Conservation (phyloP, 1,284 basidiomycete species). For the Cutaneotrichosporon sp. region DNA sequence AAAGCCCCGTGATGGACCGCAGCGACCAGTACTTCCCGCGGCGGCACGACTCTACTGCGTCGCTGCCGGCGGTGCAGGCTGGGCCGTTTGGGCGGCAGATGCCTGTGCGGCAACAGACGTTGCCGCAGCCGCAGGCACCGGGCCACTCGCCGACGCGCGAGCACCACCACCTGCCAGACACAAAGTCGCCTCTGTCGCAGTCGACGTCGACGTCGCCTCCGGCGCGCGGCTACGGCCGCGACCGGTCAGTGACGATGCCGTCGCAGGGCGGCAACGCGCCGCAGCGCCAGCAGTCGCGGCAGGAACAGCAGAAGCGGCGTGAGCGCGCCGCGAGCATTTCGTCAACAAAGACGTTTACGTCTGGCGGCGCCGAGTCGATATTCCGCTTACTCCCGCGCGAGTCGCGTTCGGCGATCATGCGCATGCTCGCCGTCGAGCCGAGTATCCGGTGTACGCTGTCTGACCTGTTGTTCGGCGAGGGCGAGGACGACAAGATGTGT, state of each 20-base stretch:
- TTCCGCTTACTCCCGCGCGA: constrained; percentile 95
- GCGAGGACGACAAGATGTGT: constrained; percentile 69
- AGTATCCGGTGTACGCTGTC: constrained; percentile 83
- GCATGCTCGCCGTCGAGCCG: constrained; percentile 92
- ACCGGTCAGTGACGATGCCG: constrained; percentile 15
- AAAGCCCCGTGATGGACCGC: constrained; percentile 50
- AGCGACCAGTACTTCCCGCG: constrained; percentile 65
- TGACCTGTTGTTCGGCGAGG: constrained; percentile 79
- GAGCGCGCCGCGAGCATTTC: constrained; percentile 44
- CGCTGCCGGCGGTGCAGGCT: constrained; percentile 41
- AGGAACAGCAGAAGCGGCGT: constrained; percentile 36
- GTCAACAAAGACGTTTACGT: constrained; percentile 60
- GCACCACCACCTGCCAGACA: background rate
- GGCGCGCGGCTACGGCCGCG: background rate
- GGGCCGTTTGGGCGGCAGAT: constrained; percentile 12
- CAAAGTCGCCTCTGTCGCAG: background rate
- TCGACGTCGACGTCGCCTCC: background rate
- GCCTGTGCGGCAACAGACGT: constrained; percentile 22
- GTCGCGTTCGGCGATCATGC: constrained; percentile 75
- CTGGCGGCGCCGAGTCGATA: constrained; percentile 87
- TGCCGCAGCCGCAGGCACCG: constrained; percentile 1
- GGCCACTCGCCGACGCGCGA: background rate
- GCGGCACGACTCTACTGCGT: constrained; percentile 64
- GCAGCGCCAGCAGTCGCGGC: constrained; percentile 14
- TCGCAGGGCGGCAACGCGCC: constrained; percentile 4